Evolutionary conservation across 1,284 basidiomycete species (phyloP), one percentile per base, ranked within the genome.

Genomic region (Malassezia slooffiae): DNA sequence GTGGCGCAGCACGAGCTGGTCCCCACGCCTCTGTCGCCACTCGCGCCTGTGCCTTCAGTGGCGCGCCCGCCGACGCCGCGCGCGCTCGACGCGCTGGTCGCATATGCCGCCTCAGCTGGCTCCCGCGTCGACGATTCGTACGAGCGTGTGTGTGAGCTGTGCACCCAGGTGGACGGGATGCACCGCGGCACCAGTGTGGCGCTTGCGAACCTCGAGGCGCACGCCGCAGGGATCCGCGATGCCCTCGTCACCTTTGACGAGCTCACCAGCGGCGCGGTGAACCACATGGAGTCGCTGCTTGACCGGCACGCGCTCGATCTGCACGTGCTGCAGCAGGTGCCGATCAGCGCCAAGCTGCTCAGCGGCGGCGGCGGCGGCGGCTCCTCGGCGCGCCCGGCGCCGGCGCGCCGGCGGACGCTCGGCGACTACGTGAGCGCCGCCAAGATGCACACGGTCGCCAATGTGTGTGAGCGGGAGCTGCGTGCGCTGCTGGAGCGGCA

Each of bases 281-380:
- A 34, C 2, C 36, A 57, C 10, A 69, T 67, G 62, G 45, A 60
- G 30, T 50, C 45, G 11, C 43, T 69, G 13, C 42, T 69, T 11
- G 45, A 55, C 9, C 59, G 60, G 17, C 53, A 66, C 38, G 59
- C 60, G 42, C 41, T 43, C 2, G 66, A 65, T 32, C 47, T 67
- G 2, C 41, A 52, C 28, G 49, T 63, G 23, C 50, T 69, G 19
- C 41, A 41, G 13, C 58, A 58, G 40, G 57, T 69, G 7, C 47
- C 48, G 10, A 58, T 69, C 32, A 47, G 63, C 45, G 51, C 58
- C 5, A 47, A 51, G 5, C 47, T 68, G 11, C 48, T 60, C 15
- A 51, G 51, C 0, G 34, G 52, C 16, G 40, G 40, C 23, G 39
- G 26, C 42, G 46, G 44, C 7, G 15, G 32, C 5, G 7, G 16